Evolutionary conservation across 495 filamentous ascomycete genomes (phyloP).

Genomic region (Pseudomonodictys pantanalensis): DNA sequence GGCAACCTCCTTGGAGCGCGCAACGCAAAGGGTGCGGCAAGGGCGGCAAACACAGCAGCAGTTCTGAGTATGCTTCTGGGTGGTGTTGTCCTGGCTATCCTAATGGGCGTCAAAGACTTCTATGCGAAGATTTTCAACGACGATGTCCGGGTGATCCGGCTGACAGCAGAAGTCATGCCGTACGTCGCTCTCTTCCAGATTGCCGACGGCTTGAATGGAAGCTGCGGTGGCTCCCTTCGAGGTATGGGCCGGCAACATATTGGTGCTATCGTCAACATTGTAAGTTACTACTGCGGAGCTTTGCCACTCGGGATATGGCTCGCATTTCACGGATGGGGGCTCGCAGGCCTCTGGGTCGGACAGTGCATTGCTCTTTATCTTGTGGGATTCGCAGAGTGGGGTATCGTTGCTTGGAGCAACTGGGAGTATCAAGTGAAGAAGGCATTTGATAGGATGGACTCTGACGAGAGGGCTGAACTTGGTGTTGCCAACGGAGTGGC

Average conservation of each 20-base stretch:
- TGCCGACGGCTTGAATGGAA: constrained; percentile 82
- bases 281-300: constrained; percentile 87
- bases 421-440: constrained; percentile 76
- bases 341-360: constrained; percentile 81
- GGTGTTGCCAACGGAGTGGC: constrained; percentile 26
- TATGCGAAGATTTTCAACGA: constrained; percentile 86
- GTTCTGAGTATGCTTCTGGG: constrained; percentile 70
- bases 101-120: constrained; percentile 71
- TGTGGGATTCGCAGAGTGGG: constrained; percentile 77
- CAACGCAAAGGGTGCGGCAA: constrained; percentile 63
- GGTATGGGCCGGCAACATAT: constrained; percentile 90
- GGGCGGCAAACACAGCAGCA: constrained; percentile 76
- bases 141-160: constrained; percentile 66
- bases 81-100: constrained; percentile 60
- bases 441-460: constrained; percentile 75
- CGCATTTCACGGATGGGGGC: constrained; percentile 86
- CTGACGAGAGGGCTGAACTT: constrained; percentile 50
- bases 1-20: constrained; percentile 79
- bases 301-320: constrained; percentile 81
- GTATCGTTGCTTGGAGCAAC: constrained; percentile 71
- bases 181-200: constrained; percentile 94
- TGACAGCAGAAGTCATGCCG: constrained; percentile 81
- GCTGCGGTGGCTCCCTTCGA: constrained; percentile 76
- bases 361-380: constrained; percentile 87
- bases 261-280: constrained; percentile 80